These are phyloP conservation scores for Maudiozyma serrabonitensis DNA, from an alignment of 805 yeast genomes.

Conservation along the genomic window DNA sequence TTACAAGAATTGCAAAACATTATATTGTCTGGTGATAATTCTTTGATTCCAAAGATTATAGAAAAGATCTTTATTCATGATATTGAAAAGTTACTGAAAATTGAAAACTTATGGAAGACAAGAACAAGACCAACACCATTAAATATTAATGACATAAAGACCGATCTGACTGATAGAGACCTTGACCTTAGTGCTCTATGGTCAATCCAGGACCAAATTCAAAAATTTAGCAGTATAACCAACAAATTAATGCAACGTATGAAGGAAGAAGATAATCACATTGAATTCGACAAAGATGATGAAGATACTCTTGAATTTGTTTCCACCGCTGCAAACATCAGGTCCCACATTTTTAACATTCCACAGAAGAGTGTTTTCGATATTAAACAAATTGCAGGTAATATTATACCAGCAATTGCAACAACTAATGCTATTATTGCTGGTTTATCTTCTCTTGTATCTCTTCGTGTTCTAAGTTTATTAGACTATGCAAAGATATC, in stretches of 20 bases:
- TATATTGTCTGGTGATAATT: constrained; percentile 23
- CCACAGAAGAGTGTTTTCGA: constrained; percentile 71
- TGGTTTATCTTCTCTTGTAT: constrained; percentile 72
- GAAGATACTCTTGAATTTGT: constrained; percentile 85
- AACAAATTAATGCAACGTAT: constrained; percentile 42
- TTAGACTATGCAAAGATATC: constrained; percentile 25
- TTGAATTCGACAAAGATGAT: constrained; percentile 90
- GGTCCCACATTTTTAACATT: constrained; percentile 63
- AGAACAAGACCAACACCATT: constrained; percentile 63
- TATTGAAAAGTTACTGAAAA: constrained; percentile 58
- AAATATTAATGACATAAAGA: constrained; percentile 5
- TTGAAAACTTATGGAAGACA: constrained; percentile 72
- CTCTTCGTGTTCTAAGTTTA: constrained; percentile 43
- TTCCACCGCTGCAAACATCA: constrained; percentile 70
- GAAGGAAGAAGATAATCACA: constrained; percentile 26
- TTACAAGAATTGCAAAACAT: constrained; percentile 39
- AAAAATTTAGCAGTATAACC: constrained; percentile 44
- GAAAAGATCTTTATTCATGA: constrained; percentile 62
- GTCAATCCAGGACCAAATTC: constrained; percentile 54
- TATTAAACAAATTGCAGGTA: constrained; percentile 91
- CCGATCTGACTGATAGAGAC: constrained; percentile 9
- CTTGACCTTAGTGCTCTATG: constrained; percentile 37
- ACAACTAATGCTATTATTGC: constrained; percentile 95
- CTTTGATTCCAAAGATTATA: constrained; percentile 37
- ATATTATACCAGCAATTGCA: constrained; percentile 96